Conservation (phyloP, 768 basidiomycete species). For the Xanthoconium purpureum region DNA sequence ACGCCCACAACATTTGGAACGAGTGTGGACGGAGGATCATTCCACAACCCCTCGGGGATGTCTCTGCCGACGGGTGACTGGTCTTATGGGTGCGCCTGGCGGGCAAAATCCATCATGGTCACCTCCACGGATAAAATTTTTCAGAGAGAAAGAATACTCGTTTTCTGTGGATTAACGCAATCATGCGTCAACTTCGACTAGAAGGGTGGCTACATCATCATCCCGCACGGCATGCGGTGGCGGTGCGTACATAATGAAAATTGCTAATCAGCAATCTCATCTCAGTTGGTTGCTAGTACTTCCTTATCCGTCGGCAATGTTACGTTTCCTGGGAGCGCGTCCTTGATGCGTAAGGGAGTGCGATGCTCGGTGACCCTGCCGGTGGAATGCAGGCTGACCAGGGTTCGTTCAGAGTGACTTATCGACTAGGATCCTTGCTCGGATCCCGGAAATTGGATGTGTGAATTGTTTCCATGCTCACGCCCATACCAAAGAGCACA, state of each 20-base stretch:
- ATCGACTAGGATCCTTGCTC: constrained; percentile 17
- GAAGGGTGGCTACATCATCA: constrained; percentile 20
- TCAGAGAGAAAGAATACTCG: constrained; percentile 2
- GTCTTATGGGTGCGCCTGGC: constrained; percentile 9
- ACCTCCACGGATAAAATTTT: not conserved
- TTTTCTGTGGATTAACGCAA: constrained; percentile 23
- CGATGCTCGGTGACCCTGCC: constrained; percentile 20
- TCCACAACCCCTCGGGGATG: constrained; percentile 18
- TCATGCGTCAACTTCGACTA: constrained; percentile 14
- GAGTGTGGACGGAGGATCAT: not conserved
- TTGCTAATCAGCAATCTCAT: constrained; percentile 24
- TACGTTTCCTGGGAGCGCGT: constrained; percentile 24
- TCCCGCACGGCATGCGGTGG: constrained; percentile 27
- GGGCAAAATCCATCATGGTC: not conserved
- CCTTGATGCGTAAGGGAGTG: constrained; percentile 13
- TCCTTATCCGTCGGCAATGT: constrained; percentile 26
- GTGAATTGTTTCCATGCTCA: constrained; percentile 15
- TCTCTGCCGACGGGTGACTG: constrained; percentile 9
- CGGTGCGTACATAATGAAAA: constrained; percentile 29
- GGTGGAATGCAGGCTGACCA: constrained; percentile 3
- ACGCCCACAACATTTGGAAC: not conserved
- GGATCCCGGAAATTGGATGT: constrained; percentile 25
- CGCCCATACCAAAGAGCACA: not conserved
- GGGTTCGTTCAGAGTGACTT: constrained; percentile 8
- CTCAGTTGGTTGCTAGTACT: constrained; percentile 28